These are phyloP conservation scores for Dillenia turbinata DNA, from an alignment of 164 flowering plant species.

Conservation along the genomic window DNA sequence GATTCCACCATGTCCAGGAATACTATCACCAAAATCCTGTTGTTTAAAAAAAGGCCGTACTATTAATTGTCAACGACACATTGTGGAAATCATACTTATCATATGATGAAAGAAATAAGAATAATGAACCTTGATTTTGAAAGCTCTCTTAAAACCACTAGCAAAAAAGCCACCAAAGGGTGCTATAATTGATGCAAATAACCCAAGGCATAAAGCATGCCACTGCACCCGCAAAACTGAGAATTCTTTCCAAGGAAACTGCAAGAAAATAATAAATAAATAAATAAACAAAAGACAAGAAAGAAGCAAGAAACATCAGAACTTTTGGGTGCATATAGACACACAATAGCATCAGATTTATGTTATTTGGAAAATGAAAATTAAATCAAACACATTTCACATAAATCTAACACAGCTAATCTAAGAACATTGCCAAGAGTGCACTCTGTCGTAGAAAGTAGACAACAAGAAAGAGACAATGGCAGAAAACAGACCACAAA, in stretches of 20 bases:
- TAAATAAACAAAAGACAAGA: no score
- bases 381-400: no score
- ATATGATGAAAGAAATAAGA: background rate
- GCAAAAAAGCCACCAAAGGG: conserved; percentile 99
- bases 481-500: no score
- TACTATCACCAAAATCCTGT: conserved; percentile 98
- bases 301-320: no score
- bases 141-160: conserved; percentile 96
- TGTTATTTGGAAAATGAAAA: no score
- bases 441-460: no score
- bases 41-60: background rate
- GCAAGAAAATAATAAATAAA: conserved; percentile 12
- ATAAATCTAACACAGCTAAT: background rate
- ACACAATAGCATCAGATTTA: no score
- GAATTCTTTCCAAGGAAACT: conserved; percentile 87
- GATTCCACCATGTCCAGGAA: conserved; percentile 99
- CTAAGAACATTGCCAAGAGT: background rate
- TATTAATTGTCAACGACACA: background rate
- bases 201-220: conserved; percentile 83
- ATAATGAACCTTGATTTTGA: conserved; percentile 74
- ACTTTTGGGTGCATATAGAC: no score
- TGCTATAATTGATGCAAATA: conserved; percentile 95
- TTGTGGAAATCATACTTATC: background rate
- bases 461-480: no score
- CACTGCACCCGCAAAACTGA: conserved; percentile 84